Evolutionary conservation across 2,329 filamentous ascomycete species (phyloP).

Genomic region (Aspergillus cejpii): DNA sequence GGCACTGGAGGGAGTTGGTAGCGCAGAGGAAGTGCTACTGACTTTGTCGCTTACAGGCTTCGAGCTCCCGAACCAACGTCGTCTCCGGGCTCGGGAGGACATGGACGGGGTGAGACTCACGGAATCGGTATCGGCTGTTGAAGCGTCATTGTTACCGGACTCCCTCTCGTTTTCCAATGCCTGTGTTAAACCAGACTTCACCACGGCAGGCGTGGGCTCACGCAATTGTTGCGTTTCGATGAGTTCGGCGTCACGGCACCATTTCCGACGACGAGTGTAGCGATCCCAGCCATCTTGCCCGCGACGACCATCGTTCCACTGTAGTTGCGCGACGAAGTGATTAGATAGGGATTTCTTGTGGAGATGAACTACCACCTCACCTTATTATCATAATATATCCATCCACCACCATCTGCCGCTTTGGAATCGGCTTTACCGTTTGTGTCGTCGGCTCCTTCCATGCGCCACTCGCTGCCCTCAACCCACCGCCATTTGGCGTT

Average conservation of each 20-base stretch:
- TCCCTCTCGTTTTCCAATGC: conserved; percentile 21
- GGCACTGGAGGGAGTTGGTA: conserved; percentile 16
- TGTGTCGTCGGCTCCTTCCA: conserved; percentile 57
- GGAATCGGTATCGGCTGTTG: conserved; percentile 20
- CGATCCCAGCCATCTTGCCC: conserved; percentile 87
- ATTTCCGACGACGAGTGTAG: conserved; percentile 89
- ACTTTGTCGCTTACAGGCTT: conserved; percentile 27
- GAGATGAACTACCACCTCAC: conserved; percentile 41
- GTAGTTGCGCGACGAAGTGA: not conserved
- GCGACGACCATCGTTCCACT: conserved; percentile 86
- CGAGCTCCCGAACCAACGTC: conserved; percentile 36
- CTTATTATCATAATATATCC: conserved; percentile 99
- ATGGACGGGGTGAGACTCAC: conserved; percentile 26
- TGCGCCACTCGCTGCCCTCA: conserved; percentile 73
- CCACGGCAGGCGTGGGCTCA: conserved; percentile 41
- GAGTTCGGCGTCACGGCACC: conserved; percentile 93
- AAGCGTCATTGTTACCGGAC: conserved; percentile 14
- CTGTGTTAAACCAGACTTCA: conserved; percentile 30
- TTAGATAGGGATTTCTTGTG: conserved; percentile 4
- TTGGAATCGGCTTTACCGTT: conserved; percentile 37
- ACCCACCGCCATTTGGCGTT: conserved; percentile 73
- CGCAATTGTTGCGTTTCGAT: conserved; percentile 59
- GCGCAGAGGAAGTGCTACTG: conserved; percentile 18
- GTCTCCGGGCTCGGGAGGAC: conserved; percentile 27
- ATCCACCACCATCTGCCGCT: conserved; percentile 60